Conservation (phyloP, 257 asterid species). For the Lycium barbarum region DNA sequence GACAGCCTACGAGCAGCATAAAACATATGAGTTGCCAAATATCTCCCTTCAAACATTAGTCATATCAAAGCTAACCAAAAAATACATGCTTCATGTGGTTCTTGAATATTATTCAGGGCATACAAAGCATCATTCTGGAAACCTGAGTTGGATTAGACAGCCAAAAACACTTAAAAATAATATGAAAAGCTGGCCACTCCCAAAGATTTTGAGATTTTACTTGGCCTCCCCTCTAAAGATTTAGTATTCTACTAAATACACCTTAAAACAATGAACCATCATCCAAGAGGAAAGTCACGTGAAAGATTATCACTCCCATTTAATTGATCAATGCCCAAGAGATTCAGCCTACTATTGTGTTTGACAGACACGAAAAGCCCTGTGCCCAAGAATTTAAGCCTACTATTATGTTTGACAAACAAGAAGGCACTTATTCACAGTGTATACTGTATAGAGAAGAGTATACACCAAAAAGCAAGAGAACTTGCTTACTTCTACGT, state of each 20-base stretch:
- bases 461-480: neutral
- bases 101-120: neutral
- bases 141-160: neutral
- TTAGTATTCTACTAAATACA: neutral
- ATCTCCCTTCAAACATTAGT: neutral
- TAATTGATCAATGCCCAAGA: neutral
- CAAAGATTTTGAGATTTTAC: neutral
- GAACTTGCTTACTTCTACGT: neutral
- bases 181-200: neutral
- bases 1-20: conserved; percentile 36
- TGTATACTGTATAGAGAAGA: neutral
- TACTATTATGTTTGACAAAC: neutral
- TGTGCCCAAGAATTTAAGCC: neutral
- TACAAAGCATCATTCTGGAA: neutral
- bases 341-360: neutral
- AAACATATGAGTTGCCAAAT: neutral
- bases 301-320: neutral
- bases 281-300: neutral
- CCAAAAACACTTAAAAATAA: neutral
- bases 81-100: conserved; percentile 3
- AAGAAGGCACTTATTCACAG: neutral
- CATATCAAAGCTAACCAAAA: neutral
- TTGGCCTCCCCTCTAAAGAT: neutral
- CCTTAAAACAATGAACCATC: neutral
- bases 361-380: neutral